Evolutionary conservation across 2,329 filamentous ascomycete genomes (phyloP).

Genomic region (Hypoxylon rubiginosum): DNA sequence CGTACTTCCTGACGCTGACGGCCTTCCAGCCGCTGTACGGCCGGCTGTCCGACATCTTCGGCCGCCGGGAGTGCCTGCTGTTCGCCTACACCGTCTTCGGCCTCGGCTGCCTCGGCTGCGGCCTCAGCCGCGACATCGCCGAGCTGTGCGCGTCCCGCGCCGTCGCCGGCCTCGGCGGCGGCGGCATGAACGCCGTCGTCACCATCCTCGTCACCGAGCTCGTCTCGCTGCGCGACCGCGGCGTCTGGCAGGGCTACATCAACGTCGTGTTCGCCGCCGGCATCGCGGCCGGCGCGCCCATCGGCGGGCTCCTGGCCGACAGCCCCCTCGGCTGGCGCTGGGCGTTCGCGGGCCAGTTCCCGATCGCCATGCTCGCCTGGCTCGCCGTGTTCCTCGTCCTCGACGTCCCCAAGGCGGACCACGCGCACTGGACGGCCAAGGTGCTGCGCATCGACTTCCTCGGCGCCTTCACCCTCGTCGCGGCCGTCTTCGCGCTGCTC

Average conservation of each 20-base stretch:
- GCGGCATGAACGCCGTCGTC: slow-evolving; percentile 56
- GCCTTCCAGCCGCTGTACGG: slow-evolving; percentile 63
- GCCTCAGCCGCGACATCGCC: slow-evolving; percentile 55
- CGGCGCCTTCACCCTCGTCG: slow-evolving; percentile 75
- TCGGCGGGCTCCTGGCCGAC: slow-evolving; percentile 50
- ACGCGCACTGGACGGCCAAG: slow-evolving; percentile 74
- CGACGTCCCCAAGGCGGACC: slow-evolving; percentile 69
- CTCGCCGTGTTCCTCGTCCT: slow-evolving; percentile 73
- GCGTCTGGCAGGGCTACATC: slow-evolving; percentile 57
- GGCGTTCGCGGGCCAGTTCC: slow-evolving; percentile 79
- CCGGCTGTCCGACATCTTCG: slow-evolving; percentile 63
- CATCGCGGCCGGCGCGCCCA: slow-evolving; percentile 51
- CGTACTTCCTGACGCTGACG: slow-evolving; percentile 53
- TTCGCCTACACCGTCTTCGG: slow-evolving; percentile 60
- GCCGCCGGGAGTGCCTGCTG: slow-evolving; percentile 58
- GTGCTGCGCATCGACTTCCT: slow-evolving; percentile 79
- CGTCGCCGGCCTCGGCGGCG: slow-evolving; percentile 60
- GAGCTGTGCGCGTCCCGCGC: slow-evolving; percentile 57
- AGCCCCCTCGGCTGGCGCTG: slow-evolving; percentile 58
- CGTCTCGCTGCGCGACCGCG: slow-evolving; percentile 62
- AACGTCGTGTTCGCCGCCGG: slow-evolving; percentile 54
- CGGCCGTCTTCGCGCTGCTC: slow-evolving; percentile 74
- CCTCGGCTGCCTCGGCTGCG: slow-evolving; percentile 62
- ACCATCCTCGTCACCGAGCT: slow-evolving; percentile 65
- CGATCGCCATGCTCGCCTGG: slow-evolving; percentile 76